A percentile compares a stretch with the other conserved stretches of the same genome.
Conservation (phyloP, 2,329 filamentous ascomycete species). For the Neonectria ditissima region DNA sequence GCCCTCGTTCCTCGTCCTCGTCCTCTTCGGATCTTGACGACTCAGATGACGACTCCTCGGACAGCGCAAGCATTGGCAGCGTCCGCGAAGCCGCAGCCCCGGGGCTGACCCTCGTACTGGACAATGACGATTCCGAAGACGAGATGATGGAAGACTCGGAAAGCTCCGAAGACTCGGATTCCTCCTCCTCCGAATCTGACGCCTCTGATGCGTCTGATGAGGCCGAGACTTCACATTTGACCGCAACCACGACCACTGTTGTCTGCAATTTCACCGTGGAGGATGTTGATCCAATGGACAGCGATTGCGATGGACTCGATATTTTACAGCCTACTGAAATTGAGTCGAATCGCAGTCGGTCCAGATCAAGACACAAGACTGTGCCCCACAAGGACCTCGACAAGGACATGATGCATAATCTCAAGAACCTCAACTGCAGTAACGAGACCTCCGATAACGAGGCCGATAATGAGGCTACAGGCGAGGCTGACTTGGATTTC, state of each 20-base stretch:
- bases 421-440: conserved; percentile 60
- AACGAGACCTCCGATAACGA: conserved; percentile 54
- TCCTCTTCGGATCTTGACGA: conserved; percentile 44
- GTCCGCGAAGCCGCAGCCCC: conserved; percentile 40
- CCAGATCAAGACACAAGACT: conserved; percentile 49
- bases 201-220: conserved; percentile 41
- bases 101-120: conserved; percentile 24
- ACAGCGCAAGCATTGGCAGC: conserved; percentile 45
- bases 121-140: conserved; percentile 30
- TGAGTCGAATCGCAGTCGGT: conserved; percentile 59
- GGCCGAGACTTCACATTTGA: conserved; percentile 38
- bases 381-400: conserved; percentile 50
- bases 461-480: conserved; percentile 51
- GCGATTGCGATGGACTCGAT: conserved; percentile 56
- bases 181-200: no score
- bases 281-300: conserved; percentile 61
- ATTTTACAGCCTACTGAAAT: conserved; percentile 60
- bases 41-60: conserved; percentile 45
- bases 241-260: conserved; percentile 32
- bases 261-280: conserved; percentile 56
- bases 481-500: conserved; percentile 50
- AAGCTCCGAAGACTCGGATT: conserved; percentile 31
- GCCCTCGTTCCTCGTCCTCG: conserved; percentile 51
- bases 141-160: conserved; percentile 33
- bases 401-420: conserved; percentile 57